phyloP scores from a whole-genome alignment of 441 rosid genomes.

The Populus trichocarpa region DNA sequence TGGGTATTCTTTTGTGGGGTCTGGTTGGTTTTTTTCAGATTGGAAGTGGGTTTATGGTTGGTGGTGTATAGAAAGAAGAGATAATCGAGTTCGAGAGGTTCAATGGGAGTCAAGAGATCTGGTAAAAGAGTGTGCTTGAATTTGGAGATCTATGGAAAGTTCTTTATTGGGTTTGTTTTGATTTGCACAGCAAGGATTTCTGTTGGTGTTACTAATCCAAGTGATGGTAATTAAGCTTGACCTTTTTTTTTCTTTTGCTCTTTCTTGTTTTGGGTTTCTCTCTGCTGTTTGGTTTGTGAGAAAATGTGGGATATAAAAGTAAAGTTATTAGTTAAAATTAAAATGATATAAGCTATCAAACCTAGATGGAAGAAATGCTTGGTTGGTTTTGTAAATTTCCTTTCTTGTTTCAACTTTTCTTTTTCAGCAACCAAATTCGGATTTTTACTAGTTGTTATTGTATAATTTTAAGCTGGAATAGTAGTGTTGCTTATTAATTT shows the following conservation, averaged over 20 bases:
- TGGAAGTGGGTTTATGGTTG: constrained; percentile 31
- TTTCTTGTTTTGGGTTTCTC: background rate
- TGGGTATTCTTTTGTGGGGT: background rate
- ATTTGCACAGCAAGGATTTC: constrained; percentile 56
- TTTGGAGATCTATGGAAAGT: constrained; percentile 44
- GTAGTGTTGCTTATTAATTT: constrained; percentile 7
- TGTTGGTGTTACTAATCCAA: constrained; percentile 60
- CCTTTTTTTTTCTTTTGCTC: background rate
- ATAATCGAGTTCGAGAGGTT: constrained; percentile 20
- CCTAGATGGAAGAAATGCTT: background rate
- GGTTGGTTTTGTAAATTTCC: background rate
- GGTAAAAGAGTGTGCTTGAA: constrained; percentile 21
- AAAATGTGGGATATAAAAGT: constrained; percentile 17
- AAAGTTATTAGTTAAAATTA: background rate
- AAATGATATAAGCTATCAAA: background rate
- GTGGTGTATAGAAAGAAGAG: constrained; percentile 23
- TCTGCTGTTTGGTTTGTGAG: constrained; percentile 19
- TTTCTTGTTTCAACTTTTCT: background rate
- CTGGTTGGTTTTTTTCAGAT: constrained; percentile 32
- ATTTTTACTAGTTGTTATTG: background rate
- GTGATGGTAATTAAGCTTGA: constrained; percentile 57
- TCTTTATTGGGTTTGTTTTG: constrained; percentile 48
- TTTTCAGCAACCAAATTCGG: too few species aligned
- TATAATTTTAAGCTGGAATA: background rate
- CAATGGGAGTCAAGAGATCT: constrained; percentile 66